Evolutionary conservation across 345 rosid genomes (phyloP), one percentile per base, ranked within the genome.

Genomic region (Nasturtium officinale): DNA sequence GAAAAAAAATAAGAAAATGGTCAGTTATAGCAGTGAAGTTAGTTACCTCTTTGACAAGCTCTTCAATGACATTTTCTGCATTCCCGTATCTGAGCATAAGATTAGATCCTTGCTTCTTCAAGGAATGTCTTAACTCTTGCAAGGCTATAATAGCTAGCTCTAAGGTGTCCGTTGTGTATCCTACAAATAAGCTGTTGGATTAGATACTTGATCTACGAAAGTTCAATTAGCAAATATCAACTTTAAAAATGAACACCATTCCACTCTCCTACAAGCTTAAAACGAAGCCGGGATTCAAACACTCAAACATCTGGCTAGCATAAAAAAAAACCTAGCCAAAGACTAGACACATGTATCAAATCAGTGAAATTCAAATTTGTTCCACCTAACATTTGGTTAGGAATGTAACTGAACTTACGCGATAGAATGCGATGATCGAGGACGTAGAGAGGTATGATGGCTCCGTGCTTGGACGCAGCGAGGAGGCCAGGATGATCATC

Each of bases 401-500:
- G 9, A 6, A 26, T 47, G 51, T 54, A 9, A 6, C 25, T 35
- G 66, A 60, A 65, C 93, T 78, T 26, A 91, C 94, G 81, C 30
- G 83, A 83, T 69, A 93, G 87, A 68, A 90, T 84, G 47, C 89
- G 90, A 50, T 79, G 85, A 66, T 93, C 98, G 79, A 90, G 79
- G 71, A 93, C 90, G 68, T 93, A 93, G 60, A 93, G 87, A 67
- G 97, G 98, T 29, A 90, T 57, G 17, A 89, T 15, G 11, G 81
- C 42, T 16, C 61, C 66, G 23, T 64, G 61, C 11, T 83, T 54
- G 18, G 87, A 79, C 7, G 92, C 84, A 29, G 87, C 77, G 67
- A 83, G 73, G 71, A 93, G 84, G 10, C 90, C 98, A 56, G 87
- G 92, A 69, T 93, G 97, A 70, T 93, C 97, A 54, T 90, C 89